Base-by-base conservation (phyloP, 169 alveolate genomes). In the Plasmodium falciparum region DNA sequence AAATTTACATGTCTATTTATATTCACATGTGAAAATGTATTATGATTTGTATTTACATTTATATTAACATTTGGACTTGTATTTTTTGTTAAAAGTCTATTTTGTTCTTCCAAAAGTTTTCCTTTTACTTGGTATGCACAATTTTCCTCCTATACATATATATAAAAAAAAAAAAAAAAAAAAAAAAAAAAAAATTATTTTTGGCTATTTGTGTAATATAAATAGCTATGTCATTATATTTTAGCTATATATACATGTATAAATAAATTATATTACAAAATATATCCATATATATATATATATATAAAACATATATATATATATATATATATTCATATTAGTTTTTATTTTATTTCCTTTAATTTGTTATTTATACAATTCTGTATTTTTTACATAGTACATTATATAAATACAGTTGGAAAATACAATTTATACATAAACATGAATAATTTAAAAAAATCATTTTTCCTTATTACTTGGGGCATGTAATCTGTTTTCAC, bases 401-500 rank as follows among this genome's bases (percentile, higher is more conserved):
- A 26, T 26, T 26, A 26, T 26, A 26, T 26, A 26, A 1, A 26
- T 26, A 26, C 33, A 26, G 33, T 26, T 26, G 33, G 33, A 26
- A 26, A 26, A 26, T 26, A 26, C 3, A 26, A 1, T 26, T 26
- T 26, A 26, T 26, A 26, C 33, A 26, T 33, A 33, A 5, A 33
- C 8, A 5, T 33, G 45, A 33, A 33, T 33, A 33, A 33, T 33
- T 33, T 33, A 0, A 33, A 33, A 33, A 33, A 7, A 33, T 33
- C 43, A n/a, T 43, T 20, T 12, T 9, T 4, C 4, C 1, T 17
- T 50, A 73, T 52, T 72, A 94, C 96, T 92, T 75, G 95, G 2
- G 95, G 96, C 88, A 91, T 88, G 39, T 94, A 94, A 52, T 94
- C 96, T 4, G 96, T 93, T 33, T 93, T 86, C 1, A 94, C 94